Percentiles rank a stretch among this genome's conserved stretches.
Conservation (phyloP, 2,329 filamentous ascomycete species). For the Allantophomopsis lycopodina region DNA sequence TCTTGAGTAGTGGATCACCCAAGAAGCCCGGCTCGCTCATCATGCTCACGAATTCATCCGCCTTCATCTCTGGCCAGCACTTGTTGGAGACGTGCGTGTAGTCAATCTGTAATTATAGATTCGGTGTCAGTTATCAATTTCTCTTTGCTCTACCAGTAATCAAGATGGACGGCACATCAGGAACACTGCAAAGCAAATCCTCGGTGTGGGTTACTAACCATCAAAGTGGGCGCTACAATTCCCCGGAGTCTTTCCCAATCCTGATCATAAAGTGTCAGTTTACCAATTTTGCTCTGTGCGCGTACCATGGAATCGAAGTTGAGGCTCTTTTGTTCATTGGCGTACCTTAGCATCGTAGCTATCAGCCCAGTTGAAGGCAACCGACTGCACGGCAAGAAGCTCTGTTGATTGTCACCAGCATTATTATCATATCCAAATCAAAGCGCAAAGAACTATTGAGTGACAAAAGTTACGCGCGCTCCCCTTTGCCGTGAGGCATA, state of each 20-base stretch:
- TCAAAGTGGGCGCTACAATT: slow-evolving; percentile 12
- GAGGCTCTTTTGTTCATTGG: neutral
- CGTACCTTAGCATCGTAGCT: slow-evolving; percentile 45
- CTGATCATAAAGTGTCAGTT: slow-evolving; percentile 2
- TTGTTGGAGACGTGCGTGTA: slow-evolving; percentile 52
- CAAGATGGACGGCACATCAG: neutral
- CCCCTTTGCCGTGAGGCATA: too few relatives aligned
- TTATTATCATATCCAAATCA: neutral
- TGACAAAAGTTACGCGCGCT: neutral
- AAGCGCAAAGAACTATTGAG: neutral
- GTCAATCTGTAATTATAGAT: slow-evolving; percentile 38
- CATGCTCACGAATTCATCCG: slow-evolving; percentile 47
- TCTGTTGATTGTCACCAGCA: slow-evolving; percentile 18
- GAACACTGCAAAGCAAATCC: neutral
- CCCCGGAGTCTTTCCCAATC: slow-evolving; percentile 11
- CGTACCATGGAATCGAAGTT: neutral
- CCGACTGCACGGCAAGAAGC: slow-evolving; percentile 32
- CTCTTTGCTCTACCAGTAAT: neutral
- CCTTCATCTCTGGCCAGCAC: slow-evolving; percentile 46
- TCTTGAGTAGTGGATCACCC: slow-evolving; percentile 46
- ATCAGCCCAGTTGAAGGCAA: slow-evolving; percentile 48
- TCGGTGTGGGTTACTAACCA: slow-evolving; percentile 3
- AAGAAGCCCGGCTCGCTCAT: slow-evolving; percentile 40
- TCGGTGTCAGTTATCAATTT: neutral
- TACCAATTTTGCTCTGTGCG: neutral